Evolutionary conservation across 2,329 filamentous ascomycete species (phyloP), one percentile per base, ranked within the genome.

Genomic region (Penicillium sp.): DNA sequence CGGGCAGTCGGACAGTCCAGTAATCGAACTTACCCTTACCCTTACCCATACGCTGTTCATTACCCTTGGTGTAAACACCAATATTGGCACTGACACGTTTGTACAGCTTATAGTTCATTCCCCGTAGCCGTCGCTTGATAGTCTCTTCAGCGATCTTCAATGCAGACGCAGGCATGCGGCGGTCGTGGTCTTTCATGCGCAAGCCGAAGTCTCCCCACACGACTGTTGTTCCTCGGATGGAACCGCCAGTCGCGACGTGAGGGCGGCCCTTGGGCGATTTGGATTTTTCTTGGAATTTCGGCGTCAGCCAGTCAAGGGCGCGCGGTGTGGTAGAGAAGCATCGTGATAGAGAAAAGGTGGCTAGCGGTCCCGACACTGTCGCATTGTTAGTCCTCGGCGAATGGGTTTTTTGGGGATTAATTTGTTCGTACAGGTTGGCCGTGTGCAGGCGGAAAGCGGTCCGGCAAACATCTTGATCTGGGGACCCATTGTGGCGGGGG

Each of bases 31-130:
- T 88, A 61, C 93, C 93, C 71, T 99, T 99, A 74, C 93, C 93
- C 75, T 97, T 99, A 70, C 93, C 93, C 95, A 99, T 99, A 81
- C 93, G 87, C 70, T 89, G 87, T 75, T 99, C 93, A 65, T 97
- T 99, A 50, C 93, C 93, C 70, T 87, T 93, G 50, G 89, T 86
- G 72, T 93, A 99, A 18, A 99, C 95, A 67, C 92, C 93, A 59
- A 97, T 87, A 67, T 95, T 95, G 57, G 91, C 93, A 62, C 83
- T 84, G 44, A 97, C 86, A 55, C 93, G 82, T 76, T 89, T 95
- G 75, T 95, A 99, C 39, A 99, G 71, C 48, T 89, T 84, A 72
- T 95, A 99, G 65, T 90, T 89, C 79, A 95, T 85, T 38, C 93
- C 93, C 75, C 93, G 81, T 39, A 99, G 76, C 54, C 92, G 81